Conservation (phyloP, 202 grass and related monocot species). For the Hordeum pubiflorum region DNA sequence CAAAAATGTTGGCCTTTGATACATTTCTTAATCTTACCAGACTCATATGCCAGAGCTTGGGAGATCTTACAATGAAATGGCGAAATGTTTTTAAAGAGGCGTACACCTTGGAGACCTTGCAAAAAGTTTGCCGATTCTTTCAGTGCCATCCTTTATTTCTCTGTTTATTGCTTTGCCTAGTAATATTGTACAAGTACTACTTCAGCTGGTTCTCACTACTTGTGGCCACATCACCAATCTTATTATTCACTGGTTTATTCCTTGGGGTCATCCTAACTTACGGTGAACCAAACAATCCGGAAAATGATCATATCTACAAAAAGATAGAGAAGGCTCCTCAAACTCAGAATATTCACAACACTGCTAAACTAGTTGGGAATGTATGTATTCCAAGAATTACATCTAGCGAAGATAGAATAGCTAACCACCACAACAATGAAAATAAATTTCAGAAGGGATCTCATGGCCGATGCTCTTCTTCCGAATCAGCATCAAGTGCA, state of each 20-base stretch:
- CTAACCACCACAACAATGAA: background rate
- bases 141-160: conserved; percentile 38
- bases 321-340: conserved; percentile 26
- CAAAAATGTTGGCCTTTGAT: background rate
- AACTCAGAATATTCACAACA: background rate
- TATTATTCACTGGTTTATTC: conserved; percentile 57
- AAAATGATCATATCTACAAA: conserved; percentile 32
- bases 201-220: conserved; percentile 54
- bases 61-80: conserved; percentile 22
- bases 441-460: conserved; percentile 18
- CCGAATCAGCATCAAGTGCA: conserved; percentile 39
- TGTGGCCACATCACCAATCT: conserved; percentile 41
- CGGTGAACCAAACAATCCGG: conserved; percentile 51
- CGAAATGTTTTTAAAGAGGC: conserved; percentile 12
- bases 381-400: conserved; percentile 13
- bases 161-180: conserved; percentile 35
- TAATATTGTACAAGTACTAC: conserved; percentile 57
- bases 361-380: background rate
- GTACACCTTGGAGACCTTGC: conserved; percentile 10
- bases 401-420: background rate
- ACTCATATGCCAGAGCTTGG: background rate
- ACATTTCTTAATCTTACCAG: background rate
- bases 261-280: conserved; percentile 57
- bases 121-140: conserved; percentile 18
- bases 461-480: conserved; percentile 23